Evolutionary conservation across 73 alveolate genomes (phyloP).

Genomic region (Stentor coeruleus): DNA sequence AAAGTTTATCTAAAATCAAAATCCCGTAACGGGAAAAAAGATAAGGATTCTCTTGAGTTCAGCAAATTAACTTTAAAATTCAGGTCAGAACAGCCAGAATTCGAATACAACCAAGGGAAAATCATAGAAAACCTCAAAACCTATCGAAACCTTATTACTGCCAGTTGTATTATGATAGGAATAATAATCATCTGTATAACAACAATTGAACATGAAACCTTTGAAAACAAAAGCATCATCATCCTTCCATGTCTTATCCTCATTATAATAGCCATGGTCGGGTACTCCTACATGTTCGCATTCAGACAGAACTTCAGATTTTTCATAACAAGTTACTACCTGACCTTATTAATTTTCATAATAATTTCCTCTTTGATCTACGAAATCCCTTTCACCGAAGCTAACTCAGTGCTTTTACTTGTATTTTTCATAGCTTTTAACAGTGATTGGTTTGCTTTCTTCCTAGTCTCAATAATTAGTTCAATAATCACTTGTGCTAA

Average conservation of each 20-base stretch:
- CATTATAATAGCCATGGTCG: background rate
- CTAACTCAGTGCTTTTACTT: background rate
- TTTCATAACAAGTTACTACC: background rate
- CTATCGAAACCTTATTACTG: background rate
- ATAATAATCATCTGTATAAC: background rate
- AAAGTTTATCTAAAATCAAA: background rate
- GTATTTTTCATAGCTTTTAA: background rate
- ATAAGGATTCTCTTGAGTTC: constrained; percentile 6
- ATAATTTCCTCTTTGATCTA: background rate
- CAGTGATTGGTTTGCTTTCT: background rate
- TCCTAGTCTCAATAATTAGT: background rate
- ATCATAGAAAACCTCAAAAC: background rate
- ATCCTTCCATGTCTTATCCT: background rate
- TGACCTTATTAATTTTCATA: background rate
- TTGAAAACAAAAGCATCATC: background rate
- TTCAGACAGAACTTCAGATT: background rate
- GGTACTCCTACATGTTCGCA: background rate
- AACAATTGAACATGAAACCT: background rate
- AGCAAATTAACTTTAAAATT: background rate
- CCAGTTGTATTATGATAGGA: background rate
- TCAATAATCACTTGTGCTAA: background rate
- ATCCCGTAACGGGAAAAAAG: background rate
- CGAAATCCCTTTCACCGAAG: constrained; percentile 23
- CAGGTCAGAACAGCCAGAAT: constrained; percentile 7
- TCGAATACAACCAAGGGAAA: background rate